Base-by-base conservation (phyloP, 2,329 filamentous ascomycete species). In the Nigrospora osmanthi region DNA sequence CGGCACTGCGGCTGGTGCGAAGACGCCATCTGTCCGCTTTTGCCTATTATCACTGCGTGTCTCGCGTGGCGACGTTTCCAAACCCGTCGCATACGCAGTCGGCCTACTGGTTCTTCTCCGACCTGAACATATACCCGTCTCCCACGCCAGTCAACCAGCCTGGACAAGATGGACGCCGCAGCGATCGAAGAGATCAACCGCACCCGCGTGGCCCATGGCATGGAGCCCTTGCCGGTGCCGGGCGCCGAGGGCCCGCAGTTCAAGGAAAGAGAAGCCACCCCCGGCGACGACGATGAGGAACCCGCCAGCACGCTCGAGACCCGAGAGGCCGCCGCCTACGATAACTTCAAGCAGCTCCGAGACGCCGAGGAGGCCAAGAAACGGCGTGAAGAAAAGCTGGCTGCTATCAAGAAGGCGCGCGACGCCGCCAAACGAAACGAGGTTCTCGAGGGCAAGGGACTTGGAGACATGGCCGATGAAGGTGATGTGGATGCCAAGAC, bases 171-270 rank as follows among this genome's bases (percentile, higher is more conserved):
- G 71, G 80, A 83, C 63, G 72, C 81, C 56, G 80, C 87, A 38
- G 84, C 86, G 28, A 90, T 97, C 60, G 87, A 94, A 66, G 89
- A 96, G 75, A 89, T 88, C 53, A 97, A 97, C 71, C 87, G 90
- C 61, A 85, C 96, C 59, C 89, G 91, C 58, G 75, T 84, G 56
- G 88, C 89, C 41, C 81, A 96, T 70, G 91, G 91, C 59, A 81
- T 96, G 73, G 88, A 91, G 61, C 90, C 89, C 23, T 71, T 97
- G 58, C 88, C 89, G 19, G 87, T 94, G 11, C 87, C 90, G 23
- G 87, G 87, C 53, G 75, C 74, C 47, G 65, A 67, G 38, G 61
- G 61, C 38, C 56, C 59, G 35, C 62, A 56, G 46, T 65, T 62
- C 59, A 61, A 58, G 49, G 65, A 70, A 44, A 63, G 65, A 50